Evolutionary conservation across 768 basidiomycete genomes (phyloP), one percentile per base, ranked within the genome.

Genomic region (Mycena indigotica): DNA sequence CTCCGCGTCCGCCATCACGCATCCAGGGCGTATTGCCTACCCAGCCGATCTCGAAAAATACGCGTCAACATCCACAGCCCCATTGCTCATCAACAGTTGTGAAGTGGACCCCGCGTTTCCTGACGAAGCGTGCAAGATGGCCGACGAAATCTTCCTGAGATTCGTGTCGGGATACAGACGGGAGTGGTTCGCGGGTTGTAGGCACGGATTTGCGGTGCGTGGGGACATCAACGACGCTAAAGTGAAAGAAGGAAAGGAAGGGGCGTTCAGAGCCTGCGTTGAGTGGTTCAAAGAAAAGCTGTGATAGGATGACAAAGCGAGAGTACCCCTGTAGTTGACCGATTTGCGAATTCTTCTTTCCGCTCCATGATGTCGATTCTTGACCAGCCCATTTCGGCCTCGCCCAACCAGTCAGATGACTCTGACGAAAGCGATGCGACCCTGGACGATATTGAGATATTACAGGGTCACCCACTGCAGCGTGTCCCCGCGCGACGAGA

Each of bases 241-340:
- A 50, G 68, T 77, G 55, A 77, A 76, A 68, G 74, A 74, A 21
- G 80, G 75, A 46, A 80, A 79, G 67, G 80, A 81, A 59, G 77
- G 76, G 21, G 68, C 77, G 2, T 79, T 80, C 70, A 73, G 75
- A 66, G 71, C 73, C 24, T 67, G 69, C 13, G 74, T 81, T 28
- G 69, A 77, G 56, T 80, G 68, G 65, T 74, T 80, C 28, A 5
- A 12, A 26, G n/a, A 39, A 25, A 21, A 52, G n/a, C 30, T 52
- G 12, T 52, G 29, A 52, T 16, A 28, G 2, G 30, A n/a, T n/a
- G n/a, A n/a, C n/a, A n/a, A n/a, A n/a, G n/a, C n/a, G n/a, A n/a
- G n/a, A n/a, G n/a, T n/a, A n/a, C n/a, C n/a, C n/a, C 29, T 35
- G 30, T 51, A 5, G 29, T 35, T 44, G 41, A 44, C 41, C 41